Base-by-base conservation (phyloP, 257 asterid species). In the Jacaranda copaia region DNA sequence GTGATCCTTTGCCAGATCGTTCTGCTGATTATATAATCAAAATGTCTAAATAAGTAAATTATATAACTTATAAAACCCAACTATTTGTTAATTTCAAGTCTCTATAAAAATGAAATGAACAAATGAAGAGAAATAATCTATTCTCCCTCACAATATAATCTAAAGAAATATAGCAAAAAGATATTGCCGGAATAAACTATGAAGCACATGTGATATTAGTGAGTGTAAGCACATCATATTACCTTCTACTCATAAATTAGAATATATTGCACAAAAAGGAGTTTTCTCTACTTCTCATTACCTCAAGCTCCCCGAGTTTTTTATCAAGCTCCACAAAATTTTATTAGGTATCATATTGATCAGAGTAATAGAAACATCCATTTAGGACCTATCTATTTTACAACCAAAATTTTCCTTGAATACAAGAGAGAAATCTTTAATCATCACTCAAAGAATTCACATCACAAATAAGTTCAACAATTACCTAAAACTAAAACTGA, bases 331-430 rank as follows among this genome's bases (percentile, higher is more conserved):
- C 93, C 73, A 61, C 56, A 77, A 95, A 95, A 70, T 95, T 81
- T 42, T 89, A 84, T 56, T 73, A 82, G 11, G 97, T 88, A 83
- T 95, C 98, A 75, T 92, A 95, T 82, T 91, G 92, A 59, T 98
- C 99, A 58, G 92, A 84, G 75, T 95, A 94, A 85, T 95, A 95
- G 85, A 92, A 95, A 70, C 99, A 95, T 79, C 98, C 85, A 6
- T 85, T 68, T 19, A 95, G 86, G 85, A 95, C 92, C 80, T 95
- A 84, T 95, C 96, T 92, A 95, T 95, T 87, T 92, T 95, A 81
- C 91, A 98, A 49, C 88, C 87, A 71, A 98, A 95, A 77, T 92
- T 95, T 83, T 89, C 99, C 86, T 98, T 95, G 87, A 69, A 77
- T 35, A 72, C 15, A 78, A 70, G 19, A 57, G 70, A 9, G 60